Percentiles rank a stretch among this genome's conserved stretches.
Conservation (phyloP, 2,329 filamentous ascomycete genomes). For the Emmonsiellopsis sp. region DNA sequence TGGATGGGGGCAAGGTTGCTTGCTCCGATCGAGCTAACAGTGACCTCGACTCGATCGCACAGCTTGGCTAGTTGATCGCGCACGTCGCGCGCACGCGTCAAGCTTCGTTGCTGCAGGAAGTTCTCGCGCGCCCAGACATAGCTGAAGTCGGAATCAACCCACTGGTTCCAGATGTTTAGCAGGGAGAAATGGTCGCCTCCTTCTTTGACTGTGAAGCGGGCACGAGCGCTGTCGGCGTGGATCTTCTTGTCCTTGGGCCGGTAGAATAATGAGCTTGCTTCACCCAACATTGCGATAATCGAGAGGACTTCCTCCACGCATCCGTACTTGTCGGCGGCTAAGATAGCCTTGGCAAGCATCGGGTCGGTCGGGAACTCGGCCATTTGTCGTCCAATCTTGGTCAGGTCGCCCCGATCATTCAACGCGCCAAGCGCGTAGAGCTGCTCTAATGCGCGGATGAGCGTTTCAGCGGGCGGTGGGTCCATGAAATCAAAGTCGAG, state of each 20-base stretch:
- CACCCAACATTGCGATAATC: slow-evolving; percentile 88
- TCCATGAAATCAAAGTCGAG: slow-evolving; percentile 96
- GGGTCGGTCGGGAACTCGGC: slow-evolving; percentile 89
- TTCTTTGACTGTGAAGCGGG: slow-evolving; percentile 80
- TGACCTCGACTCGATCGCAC: slow-evolving; percentile 86
- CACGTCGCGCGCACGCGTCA: slow-evolving; percentile 82
- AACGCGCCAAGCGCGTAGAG: slow-evolving; percentile 84
- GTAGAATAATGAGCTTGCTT: slow-evolving; percentile 84
- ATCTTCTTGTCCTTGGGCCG: slow-evolving; percentile 95
- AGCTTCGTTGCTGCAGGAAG: slow-evolving; percentile 82
- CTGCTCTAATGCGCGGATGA: slow-evolving; percentile 81
- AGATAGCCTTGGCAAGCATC: slow-evolving; percentile 79
- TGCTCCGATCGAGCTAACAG: slow-evolving; percentile 55
- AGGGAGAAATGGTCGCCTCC: slow-evolving; percentile 84
- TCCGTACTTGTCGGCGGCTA: slow-evolving; percentile 81
- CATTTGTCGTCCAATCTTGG: slow-evolving; percentile 87
- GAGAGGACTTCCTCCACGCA: slow-evolving; percentile 89
- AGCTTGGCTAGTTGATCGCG: slow-evolving; percentile 85
- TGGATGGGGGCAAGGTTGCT: slow-evolving; percentile 69
- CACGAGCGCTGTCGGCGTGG: slow-evolving; percentile 81
- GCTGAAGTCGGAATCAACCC: slow-evolving; percentile 84
- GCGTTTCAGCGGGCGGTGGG: slow-evolving; percentile 75
- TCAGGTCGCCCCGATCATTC: slow-evolving; percentile 80
- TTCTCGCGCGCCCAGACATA: slow-evolving; percentile 86
- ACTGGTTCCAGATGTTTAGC: slow-evolving; percentile 91